Base-by-base conservation (phyloP, 2,329 filamentous ascomycete genomes). In the Corniculantispora saksenae region DNA sequence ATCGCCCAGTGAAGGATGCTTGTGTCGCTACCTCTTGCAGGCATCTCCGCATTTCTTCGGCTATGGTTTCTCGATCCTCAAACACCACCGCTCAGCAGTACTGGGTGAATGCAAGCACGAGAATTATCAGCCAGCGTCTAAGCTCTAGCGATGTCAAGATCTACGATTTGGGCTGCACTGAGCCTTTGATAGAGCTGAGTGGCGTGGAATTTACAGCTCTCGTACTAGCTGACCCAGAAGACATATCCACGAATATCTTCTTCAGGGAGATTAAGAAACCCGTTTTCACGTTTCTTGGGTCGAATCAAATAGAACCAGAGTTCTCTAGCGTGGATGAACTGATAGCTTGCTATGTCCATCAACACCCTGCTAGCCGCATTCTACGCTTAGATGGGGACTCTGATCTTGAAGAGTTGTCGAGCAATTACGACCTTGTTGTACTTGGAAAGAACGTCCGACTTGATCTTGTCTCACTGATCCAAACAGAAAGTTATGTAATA, bases 21-120 rank as follows among this genome's bases (percentile, higher is more conserved):
- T 71, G 71, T 56, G 71, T 72, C 15, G 70, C 70, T 3, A 70
- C 71, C 2, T 72, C 70, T 60, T 68, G 72, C 66, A 63, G 67
- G 29, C 65, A 66, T 1, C 59, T 71, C 25, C 69, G 66, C 55
- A 68, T 72, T 54, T 70, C 68, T 6, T 35, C 56, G 25, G 6
- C 43, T 2, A 59, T 59, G 56, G 7, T 47, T 35, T 4, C 40
- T n/a, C 40, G 56, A 23, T 35, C 15, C 40, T 32, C 21, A 17
- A 27, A 23, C 19, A 9, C 19, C 1, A 10, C 23, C 1, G 10
- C 10, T 25, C 40, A 23, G 4, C 47, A 35, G 19, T 59, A 59
- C 25, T 59, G 56, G 56, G 56, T 48, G 10, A 59, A 32, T 47
- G 43, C 56, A 10, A 32, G 17, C 1, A 48, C 56, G 1, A 8